These are phyloP conservation scores for Orbilia ellipsospora DNA, from an alignment of 2,329 filamentous ascomycete species.

Conservation along the genomic window DNA sequence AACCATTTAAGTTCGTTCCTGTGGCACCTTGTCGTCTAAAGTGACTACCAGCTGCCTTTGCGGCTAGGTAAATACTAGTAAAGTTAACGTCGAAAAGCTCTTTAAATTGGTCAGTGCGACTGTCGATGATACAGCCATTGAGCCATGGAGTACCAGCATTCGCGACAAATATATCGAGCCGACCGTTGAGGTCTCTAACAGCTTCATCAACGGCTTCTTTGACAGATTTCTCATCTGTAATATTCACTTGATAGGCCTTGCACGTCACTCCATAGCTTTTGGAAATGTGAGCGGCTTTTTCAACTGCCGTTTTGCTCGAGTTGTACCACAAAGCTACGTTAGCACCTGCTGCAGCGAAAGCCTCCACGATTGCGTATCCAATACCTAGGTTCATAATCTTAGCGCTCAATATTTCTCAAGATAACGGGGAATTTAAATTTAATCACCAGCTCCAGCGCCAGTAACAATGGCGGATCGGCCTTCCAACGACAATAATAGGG, in stretches of 20 bases:
- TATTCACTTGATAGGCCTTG: constrained; percentile 70
- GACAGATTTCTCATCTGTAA: constrained; percentile 68
- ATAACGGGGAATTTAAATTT: background rate
- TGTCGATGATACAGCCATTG: constrained; percentile 20
- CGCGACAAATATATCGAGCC: constrained; percentile 81
- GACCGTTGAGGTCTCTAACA: constrained; percentile 75
- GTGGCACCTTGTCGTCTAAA: constrained; percentile 71
- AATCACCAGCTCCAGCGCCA: constrained; percentile 26
- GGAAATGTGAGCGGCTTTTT: constrained; percentile 73
- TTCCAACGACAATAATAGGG: constrained; percentile 21
- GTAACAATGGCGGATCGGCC: constrained; percentile 34
- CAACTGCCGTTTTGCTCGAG: constrained; percentile 73
- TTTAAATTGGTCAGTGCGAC: constrained; percentile 13
- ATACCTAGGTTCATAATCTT: constrained; percentile 66
- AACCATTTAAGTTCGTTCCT: constrained; percentile 57
- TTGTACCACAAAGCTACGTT: constrained; percentile 80
- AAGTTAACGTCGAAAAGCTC: constrained; percentile 78
- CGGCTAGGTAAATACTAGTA: constrained; percentile 81
- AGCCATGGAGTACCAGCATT: constrained; percentile 80
- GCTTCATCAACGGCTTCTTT: constrained; percentile 67
- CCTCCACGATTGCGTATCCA: constrained; percentile 73
- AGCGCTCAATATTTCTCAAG: background rate
- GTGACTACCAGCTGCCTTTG: constrained; percentile 74
- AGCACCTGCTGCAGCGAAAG: constrained; percentile 76
- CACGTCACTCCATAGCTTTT: constrained; percentile 73